Base-by-base conservation (phyloP, 1,284 basidiomycete genomes). In the Trichosporon asahii region DNA sequence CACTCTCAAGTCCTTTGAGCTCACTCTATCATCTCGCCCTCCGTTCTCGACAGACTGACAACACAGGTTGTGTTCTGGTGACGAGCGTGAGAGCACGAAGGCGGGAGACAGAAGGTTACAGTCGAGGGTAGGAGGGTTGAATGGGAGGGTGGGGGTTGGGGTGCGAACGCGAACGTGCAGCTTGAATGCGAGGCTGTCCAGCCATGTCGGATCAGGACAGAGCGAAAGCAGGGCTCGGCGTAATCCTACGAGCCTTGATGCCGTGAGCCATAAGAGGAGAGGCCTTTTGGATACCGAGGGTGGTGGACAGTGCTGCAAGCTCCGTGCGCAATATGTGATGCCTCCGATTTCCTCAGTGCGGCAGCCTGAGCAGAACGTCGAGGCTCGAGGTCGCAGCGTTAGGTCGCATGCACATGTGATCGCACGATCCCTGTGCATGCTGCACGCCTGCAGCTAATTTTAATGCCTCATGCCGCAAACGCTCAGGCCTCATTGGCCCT, bases 361-460 rank as follows among this genome's bases (percentile, higher is more conserved):
- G 7, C 6, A 33, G 31, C 31, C 31, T 33, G 6, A 9, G 31
- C 7, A 33, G 31, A 33, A 33, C 11, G 35, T 37, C 35, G 35
- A 37, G 14, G 35, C 35, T 37, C 35, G 14, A n/a, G 44, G 44
- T 21, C 15, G 14, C 5, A 4, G 18, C 15, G 21, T 11, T 8
- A 25, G 7, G 49, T 53, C 49, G 49, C 49, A 23, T 53, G 57
- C 57, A 33, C 57, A 61, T 61, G 57, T 61, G 57, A 61, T 61
- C 57, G 29, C 57, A 31, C 27, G 57, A 61, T 31, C 57, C 57
- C 57, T 31, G 49, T 33, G 29, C 57, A 61, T 12, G 57, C 27
- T 18, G 49, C 9, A 21, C 21, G 49, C 49, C 21, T 12, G 57
- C 57, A 31, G 57, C 57, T 61, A 61, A 61, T 25, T 61, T 31